These are phyloP conservation scores for Camellia japonica DNA, from an alignment of 148 eudicot species.

Conservation along the genomic window DNA sequence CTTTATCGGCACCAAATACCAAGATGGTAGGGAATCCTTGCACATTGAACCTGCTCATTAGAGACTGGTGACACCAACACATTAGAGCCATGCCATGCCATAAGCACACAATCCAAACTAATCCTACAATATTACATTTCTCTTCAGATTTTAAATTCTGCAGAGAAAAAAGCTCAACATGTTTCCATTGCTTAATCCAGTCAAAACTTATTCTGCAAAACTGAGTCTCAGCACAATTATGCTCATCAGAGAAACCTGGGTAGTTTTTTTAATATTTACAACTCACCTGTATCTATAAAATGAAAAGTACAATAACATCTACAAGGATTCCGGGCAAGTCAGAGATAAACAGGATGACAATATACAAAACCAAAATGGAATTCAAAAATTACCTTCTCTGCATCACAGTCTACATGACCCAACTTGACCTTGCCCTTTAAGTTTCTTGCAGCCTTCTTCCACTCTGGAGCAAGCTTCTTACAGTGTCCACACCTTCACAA, in stretches of 20 bases:
- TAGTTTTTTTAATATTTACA: conserved; percentile 8
- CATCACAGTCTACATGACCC: conserved; percentile 94
- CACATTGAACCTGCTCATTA: conserved; percentile 88
- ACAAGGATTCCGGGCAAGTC: not conserved
- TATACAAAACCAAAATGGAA: not conserved
- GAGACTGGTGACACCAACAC: conserved; percentile 49
- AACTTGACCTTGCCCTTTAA: conserved; percentile 88
- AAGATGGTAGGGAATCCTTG: conserved; percentile 89
- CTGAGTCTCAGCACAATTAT: not conserved
- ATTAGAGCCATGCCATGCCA: conserved; percentile 20
- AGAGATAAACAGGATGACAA: not conserved
- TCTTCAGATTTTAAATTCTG: not conserved
- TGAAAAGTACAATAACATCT: not conserved
- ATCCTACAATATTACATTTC: not conserved
- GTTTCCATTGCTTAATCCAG: not conserved
- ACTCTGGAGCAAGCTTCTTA: conserved; percentile 97
- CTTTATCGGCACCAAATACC: conserved; percentile 97
- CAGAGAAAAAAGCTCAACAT: conserved; percentile 1
- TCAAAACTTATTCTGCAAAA: not conserved
- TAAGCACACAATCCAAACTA: not conserved
- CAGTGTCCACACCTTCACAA: conserved; percentile 90
- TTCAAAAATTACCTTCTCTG: conserved; percentile 63
- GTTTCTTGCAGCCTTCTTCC: conserved; percentile 93
- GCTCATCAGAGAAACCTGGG: not conserved
- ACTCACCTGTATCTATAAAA: not conserved